These are phyloP conservation scores for Coffea humblotiana DNA, from an alignment of 305 asterid species.

Conservation along the genomic window DNA sequence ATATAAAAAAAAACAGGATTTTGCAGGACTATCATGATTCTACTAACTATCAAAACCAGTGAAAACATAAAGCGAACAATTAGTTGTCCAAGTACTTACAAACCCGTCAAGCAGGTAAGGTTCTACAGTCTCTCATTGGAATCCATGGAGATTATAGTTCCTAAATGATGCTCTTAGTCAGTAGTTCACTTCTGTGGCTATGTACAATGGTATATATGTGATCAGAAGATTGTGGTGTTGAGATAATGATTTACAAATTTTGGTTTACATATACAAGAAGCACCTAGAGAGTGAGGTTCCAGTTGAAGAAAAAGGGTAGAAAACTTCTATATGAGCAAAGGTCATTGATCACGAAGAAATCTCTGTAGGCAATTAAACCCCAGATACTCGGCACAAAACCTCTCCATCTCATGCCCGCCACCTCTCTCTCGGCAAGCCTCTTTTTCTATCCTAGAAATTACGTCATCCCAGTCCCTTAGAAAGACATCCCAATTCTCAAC, in stretches of 20 bases:
- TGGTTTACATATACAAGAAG: background rate
- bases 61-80: background rate
- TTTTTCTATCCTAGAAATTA: conserved; percentile 57
- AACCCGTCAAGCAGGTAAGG: background rate
- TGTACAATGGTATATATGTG: background rate
- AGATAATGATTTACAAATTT: background rate
- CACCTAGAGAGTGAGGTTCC: background rate
- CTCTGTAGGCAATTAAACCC: conserved; percentile 91
- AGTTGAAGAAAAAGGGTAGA: background rate
- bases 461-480: conserved; percentile 83
- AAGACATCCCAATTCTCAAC: conserved; percentile 71
- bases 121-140: too few relatives aligned
- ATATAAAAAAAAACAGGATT: background rate
- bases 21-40: too few relatives aligned
- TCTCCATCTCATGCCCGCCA: conserved; percentile 77
- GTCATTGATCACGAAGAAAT: conserved; percentile 80
- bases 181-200: background rate
- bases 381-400: conserved; percentile 81
- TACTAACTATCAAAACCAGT: background rate
- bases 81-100: background rate
- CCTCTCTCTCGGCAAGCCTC: conserved; percentile 66
- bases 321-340: background rate
- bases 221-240: background rate
- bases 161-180: background rate
- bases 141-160: background rate